Conservation (phyloP, 345 rosid species). For the Lepidium didymum region DNA sequence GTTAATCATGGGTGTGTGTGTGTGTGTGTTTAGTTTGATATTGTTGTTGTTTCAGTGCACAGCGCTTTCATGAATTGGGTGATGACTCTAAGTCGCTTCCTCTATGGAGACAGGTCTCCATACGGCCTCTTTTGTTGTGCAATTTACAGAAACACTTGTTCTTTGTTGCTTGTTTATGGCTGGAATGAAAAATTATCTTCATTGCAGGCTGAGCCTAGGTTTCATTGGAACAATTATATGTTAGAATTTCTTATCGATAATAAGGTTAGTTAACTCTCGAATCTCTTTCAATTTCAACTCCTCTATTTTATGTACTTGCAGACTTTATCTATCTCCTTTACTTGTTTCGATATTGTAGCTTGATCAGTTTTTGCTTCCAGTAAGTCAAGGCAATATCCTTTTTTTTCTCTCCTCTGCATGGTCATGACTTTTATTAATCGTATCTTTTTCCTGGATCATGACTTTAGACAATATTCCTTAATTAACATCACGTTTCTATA, state of each 20-base stretch:
- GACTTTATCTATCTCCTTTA: neutral
- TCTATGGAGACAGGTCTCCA: constrained; percentile 92
- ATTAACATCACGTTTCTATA: constrained; percentile 55
- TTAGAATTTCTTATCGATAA: constrained; percentile 84
- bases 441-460: constrained; percentile 1
- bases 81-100: constrained; percentile 95
- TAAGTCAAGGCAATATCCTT: constrained; percentile 96
- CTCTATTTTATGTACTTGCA: constrained; percentile 6
- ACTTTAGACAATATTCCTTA: constrained; percentile 32
- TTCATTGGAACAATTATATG: constrained; percentile 96
- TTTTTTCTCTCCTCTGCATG: constrained; percentile 21
- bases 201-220: constrained; percentile 90
- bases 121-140: neutral
- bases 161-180: neutral
- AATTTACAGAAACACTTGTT: neutral
- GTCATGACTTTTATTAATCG: neutral
- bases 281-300: neutral
- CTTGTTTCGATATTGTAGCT: constrained; percentile 48
- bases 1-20: neutral
- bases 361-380: constrained; percentile 84
- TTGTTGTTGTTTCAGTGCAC: constrained; percentile 47
- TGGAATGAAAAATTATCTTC: neutral
- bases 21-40: neutral
- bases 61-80: constrained; percentile 75
- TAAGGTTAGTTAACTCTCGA: constrained; percentile 46